phyloP scores from a whole-genome alignment of 2,329 filamentous ascomycete species.

The Metarhizium humberi region DNA sequence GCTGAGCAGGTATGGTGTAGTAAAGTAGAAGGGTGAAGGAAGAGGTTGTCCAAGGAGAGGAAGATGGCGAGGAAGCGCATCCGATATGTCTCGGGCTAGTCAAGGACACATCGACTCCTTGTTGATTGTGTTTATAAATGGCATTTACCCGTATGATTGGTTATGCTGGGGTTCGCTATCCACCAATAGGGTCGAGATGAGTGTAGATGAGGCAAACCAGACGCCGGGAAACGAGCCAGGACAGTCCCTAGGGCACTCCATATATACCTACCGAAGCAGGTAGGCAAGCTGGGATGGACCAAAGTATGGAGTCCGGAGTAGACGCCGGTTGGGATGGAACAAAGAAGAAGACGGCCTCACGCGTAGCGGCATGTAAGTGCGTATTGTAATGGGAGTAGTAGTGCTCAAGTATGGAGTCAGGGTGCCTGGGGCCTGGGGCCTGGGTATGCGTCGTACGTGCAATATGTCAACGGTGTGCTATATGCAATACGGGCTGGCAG shows the following conservation, averaged over 20 bases:
- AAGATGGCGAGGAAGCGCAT: background rate
- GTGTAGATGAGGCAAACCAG: constrained; percentile 24
- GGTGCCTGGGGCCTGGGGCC: too few relatives aligned
- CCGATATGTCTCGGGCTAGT: constrained; percentile 20
- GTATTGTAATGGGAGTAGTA: background rate
- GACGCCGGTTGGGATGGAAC: constrained; percentile 6
- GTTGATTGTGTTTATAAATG: constrained; percentile 18
- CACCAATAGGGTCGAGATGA: constrained; percentile 24
- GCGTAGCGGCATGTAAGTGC: background rate
- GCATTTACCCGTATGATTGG: constrained; percentile 24
- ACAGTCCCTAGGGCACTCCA: constrained; percentile 11
- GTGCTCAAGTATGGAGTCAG: background rate
- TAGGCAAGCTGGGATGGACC: constrained; percentile 12
- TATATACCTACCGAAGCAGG: background rate
- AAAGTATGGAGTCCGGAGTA: constrained; percentile 10
- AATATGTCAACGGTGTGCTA: too few relatives aligned
- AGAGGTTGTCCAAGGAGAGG: background rate
- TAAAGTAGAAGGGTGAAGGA: background rate
- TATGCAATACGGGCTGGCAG: background rate
- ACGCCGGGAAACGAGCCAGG: constrained; percentile 21
- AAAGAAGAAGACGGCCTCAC: background rate
- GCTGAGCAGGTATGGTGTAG: background rate
- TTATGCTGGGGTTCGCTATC: constrained; percentile 17
- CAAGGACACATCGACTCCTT: constrained; percentile 13
- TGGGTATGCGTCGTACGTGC: too few relatives aligned